Evolutionary conservation across 2,329 filamentous ascomycete genomes (phyloP).

Genomic region (Colletotrichum spaethianum): DNA sequence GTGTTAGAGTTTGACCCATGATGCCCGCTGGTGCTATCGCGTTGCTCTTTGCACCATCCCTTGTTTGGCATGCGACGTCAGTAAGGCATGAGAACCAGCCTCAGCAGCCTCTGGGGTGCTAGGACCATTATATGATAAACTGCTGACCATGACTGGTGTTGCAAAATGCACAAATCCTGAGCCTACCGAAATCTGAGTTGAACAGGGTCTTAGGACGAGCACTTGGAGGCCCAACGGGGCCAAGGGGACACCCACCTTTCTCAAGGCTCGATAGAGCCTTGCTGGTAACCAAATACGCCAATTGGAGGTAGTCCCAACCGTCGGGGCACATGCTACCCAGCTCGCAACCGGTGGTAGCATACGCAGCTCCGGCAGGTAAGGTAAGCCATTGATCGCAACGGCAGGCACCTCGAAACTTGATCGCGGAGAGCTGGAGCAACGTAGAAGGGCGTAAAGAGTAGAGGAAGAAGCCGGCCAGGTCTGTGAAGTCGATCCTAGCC

Average conservation of each 20-base stretch:
- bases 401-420: slow-evolving; percentile 44
- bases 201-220: not conserved
- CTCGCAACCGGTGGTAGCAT: not conserved
- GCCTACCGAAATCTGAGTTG: slow-evolving; percentile 5
- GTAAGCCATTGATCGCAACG: slow-evolving; percentile 36
- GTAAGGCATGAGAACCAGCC: not conserved
- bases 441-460: slow-evolving; percentile 44
- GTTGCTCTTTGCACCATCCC: too few relatives aligned
- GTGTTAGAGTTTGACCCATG: too few relatives aligned
- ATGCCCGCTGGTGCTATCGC: not conserved
- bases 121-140: not conserved
- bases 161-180: slow-evolving; percentile 30
- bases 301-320: not conserved
- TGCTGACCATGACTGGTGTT: slow-evolving; percentile 18
- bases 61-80: not conserved
- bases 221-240: not conserved
- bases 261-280: slow-evolving; percentile 12
- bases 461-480: slow-evolving; percentile 42
- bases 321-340: not conserved
- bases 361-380: not conserved
- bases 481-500: not conserved
- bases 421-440: slow-evolving; percentile 34
- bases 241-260: slow-evolving; percentile 5
- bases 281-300: slow-evolving; percentile 15
- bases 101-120: too few relatives aligned